Percentiles rank a stretch among this genome's conserved stretches.
Evolutionary conservation across 805 yeast genomes (phyloP).

Genomic region (Starmerella sp.): DNA sequence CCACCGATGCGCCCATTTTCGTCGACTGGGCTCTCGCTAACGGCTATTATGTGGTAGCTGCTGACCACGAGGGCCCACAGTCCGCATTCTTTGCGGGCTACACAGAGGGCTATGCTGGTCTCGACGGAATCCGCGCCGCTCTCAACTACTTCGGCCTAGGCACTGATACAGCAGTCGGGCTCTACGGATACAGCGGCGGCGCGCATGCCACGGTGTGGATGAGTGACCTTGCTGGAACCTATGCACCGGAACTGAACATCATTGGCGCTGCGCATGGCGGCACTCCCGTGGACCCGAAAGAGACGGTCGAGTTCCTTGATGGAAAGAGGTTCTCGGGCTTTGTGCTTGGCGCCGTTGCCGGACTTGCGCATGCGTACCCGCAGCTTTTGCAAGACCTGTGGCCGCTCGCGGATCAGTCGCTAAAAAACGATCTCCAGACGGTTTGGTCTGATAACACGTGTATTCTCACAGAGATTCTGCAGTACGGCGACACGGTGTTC

Average conservation of each 20-base stretch:
- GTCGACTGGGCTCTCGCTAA: slow-evolving; percentile 12
- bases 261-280: slow-evolving; percentile 22
- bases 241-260: slow-evolving; percentile 26
- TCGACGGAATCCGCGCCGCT: slow-evolving; percentile 25
- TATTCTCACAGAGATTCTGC: neutral
- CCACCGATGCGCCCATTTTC: slow-evolving; percentile 4
- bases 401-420: slow-evolving; percentile 1
- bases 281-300: slow-evolving; percentile 15
- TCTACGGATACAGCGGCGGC: slow-evolving; percentile 16
- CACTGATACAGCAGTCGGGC: neutral
- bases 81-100: slow-evolving; percentile 25
- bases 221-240: slow-evolving; percentile 20
- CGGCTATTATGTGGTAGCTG: slow-evolving; percentile 16
- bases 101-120: slow-evolving; percentile 22
- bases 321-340: slow-evolving; percentile 19
- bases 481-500: neutral
- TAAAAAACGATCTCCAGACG: neutral
- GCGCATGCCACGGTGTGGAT: slow-evolving; percentile 26
- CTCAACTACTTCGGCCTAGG: neutral
- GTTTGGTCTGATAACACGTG: neutral
- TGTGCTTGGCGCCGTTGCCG: slow-evolving; percentile 22
- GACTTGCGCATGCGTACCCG: slow-evolving; percentile 22
- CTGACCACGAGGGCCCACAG: slow-evolving; percentile 27
- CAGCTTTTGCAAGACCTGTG: slow-evolving; percentile 5
- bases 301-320: slow-evolving; percentile 14